Evolutionary conservation across 352 stramenopile species (phyloP).

Genomic region (Globisporangium viniferum): DNA sequence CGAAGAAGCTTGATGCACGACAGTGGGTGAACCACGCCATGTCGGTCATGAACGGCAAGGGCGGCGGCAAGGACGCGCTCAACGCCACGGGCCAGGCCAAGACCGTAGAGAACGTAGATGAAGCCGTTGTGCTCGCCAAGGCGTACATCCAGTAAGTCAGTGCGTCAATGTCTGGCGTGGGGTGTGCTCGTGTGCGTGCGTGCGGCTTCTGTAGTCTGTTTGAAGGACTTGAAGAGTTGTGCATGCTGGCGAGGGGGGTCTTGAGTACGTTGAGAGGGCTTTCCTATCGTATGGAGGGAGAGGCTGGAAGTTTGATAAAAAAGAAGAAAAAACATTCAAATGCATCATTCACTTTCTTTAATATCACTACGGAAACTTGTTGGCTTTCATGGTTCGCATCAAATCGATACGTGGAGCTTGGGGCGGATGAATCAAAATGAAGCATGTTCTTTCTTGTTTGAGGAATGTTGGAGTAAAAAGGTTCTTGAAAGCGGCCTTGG

Average conservation of each 20-base stretch:
- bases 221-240: neutral
- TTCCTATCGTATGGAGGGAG: neutral
- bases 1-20: constrained; percentile 83
- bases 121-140: constrained; percentile 68
- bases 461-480: neutral
- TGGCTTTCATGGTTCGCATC: neutral
- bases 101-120: constrained; percentile 64
- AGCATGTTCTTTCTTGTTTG: neutral
- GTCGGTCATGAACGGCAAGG: constrained; percentile 91
- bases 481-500: neutral
- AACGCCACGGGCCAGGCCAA: constrained; percentile 82
- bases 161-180: too few relatives aligned
- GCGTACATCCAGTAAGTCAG: constrained; percentile 34
- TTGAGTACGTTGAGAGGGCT: neutral
- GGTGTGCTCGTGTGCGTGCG: neutral
- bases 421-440: neutral
- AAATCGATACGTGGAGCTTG: too few relatives aligned
- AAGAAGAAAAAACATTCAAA: neutral
- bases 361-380: neutral
- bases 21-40: constrained; percentile 93
- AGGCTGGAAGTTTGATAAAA: neutral
- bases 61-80: constrained; percentile 89
- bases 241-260: neutral
- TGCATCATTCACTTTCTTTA: neutral
- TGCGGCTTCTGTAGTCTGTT: neutral